These are phyloP conservation scores for Solanum stenotomum DNA, from an alignment of 257 asterid genomes.

Conservation along the genomic window DNA sequence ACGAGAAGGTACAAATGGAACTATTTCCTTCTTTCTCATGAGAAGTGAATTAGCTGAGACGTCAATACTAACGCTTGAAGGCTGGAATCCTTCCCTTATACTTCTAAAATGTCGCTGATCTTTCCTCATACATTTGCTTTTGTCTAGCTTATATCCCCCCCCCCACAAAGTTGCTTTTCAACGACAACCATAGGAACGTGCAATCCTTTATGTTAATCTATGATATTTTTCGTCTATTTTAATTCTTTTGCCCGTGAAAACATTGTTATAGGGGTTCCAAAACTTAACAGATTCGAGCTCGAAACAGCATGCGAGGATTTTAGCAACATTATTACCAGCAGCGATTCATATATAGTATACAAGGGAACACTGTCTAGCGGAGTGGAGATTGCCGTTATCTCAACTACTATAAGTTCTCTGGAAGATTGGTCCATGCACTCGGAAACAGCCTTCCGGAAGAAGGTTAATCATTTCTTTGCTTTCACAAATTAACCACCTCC, in stretches of 20 bases:
- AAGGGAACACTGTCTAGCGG: constrained; percentile 94
- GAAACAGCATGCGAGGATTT: constrained; percentile 94
- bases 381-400: constrained; percentile 84
- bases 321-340: constrained; percentile 57
- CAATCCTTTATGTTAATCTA: not conserved
- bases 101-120: not conserved
- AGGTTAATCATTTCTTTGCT: constrained; percentile 30
- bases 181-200: not conserved
- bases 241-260: not conserved
- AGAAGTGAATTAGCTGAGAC: no score
- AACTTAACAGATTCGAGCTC: constrained; percentile 69
- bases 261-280: constrained; percentile 64
- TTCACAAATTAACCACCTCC: not conserved
- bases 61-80: not conserved
- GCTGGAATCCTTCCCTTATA: not conserved
- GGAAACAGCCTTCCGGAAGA: constrained; percentile 56
- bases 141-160: not conserved
- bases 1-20: not conserved
- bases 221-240: not conserved
- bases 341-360: constrained; percentile 43
- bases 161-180: not conserved
- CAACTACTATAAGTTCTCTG: constrained; percentile 49
- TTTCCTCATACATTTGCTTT: not conserved
- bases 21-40: no score
- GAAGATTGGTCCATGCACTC: constrained; percentile 70